Conservation (phyloP, 495 filamentous ascomycete species). For the Venustampulla echinocandica region DNA sequence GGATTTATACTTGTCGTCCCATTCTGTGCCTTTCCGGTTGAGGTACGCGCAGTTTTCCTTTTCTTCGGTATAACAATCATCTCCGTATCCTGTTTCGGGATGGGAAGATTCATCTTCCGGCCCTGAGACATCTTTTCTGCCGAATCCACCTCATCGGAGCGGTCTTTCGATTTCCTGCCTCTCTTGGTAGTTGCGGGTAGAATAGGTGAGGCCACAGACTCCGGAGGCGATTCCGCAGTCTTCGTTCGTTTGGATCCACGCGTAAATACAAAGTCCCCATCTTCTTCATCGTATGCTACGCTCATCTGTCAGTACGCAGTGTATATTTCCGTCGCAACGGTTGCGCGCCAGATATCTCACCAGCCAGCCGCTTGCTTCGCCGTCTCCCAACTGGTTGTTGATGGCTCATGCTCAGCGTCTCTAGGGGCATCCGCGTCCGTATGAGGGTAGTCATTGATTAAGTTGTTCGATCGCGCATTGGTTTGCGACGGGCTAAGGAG, state of each 20-base stretch:
- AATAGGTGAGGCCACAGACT: slow-evolving; percentile 29
- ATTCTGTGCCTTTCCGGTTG: slow-evolving; percentile 18
- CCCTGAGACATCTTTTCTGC: slow-evolving; percentile 13
- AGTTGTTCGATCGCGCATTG: slow-evolving; percentile 16
- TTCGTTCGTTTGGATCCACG: slow-evolving; percentile 45
- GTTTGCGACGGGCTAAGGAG: not conserved
- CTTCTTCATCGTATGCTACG: slow-evolving; percentile 53
- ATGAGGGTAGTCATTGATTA: slow-evolving; percentile 54
- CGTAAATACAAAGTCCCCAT: slow-evolving; percentile 56
- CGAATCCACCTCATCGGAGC: slow-evolving; percentile 17
- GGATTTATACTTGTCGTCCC: slow-evolving; percentile 3
- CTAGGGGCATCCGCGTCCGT: slow-evolving; percentile 47
- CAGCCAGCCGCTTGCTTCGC: slow-evolving; percentile 45
- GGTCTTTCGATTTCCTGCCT: slow-evolving; percentile 32
- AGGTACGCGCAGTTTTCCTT: slow-evolving; percentile 34
- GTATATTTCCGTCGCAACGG: not conserved
- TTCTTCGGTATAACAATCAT: slow-evolving; percentile 18
- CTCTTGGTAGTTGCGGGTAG: slow-evolving; percentile 30
- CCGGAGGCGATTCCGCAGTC: slow-evolving; percentile 30
- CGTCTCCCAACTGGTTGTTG: slow-evolving; percentile 45
- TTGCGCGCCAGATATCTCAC: slow-evolving; percentile 26
- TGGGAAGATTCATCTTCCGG: slow-evolving; percentile 22
- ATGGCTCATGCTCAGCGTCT: slow-evolving; percentile 53
- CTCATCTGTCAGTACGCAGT: slow-evolving; percentile 14
- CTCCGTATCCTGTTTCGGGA: slow-evolving; percentile 26